Evolutionary conservation across 2,329 filamentous ascomycete species (phyloP), one percentile per base, ranked within the genome.

Genomic region (Colletotrichum tabaci): DNA sequence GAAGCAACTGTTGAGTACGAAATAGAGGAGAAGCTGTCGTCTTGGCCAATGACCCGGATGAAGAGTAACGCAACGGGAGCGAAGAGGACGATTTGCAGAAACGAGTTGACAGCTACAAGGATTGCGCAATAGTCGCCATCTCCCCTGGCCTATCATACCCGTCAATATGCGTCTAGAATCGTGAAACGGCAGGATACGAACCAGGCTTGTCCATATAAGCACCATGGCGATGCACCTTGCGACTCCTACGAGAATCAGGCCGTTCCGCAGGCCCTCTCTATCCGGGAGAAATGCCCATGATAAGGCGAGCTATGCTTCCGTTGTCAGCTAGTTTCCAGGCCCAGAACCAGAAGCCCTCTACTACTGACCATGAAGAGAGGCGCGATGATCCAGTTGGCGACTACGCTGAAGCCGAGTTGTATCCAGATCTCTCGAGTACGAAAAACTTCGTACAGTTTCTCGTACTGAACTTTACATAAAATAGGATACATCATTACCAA

Each of bases 401-500:
- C 74, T 4, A 97, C 81, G 68, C 92, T 95, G 76, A 97, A 93
- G 0, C 79, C 84, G n/a, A 97, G 89, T 79, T 97, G 94, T 61
- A 90, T 89, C 94, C 93, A 97, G 2, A 97, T 84, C 0, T 84
- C 84, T 3, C 85, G 85, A 3, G 90, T 85, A 2, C 83, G 80
- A 70, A 96, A 87, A 4, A 94, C 84, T 3, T 88, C 83, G 79
- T 94, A 93, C 12, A 97, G 82, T 0, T 89, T 88, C 79, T 97
- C 94, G 80, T 90, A 96, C 50, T 90, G 90, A 7, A 97, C 92
- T 80, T 96, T 96, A 87, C 94, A 97, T 0, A 97, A 84, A 71
- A 97, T 97, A 0, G 94, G 95, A 77, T 96, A 97, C 94, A 97
- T 97, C 94, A 97, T 97, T 52, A 97, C 91, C 1, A 97, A 86